Evolutionary conservation across 768 basidiomycete species (phyloP).

Genomic region (Russula griseocarnosa): DNA sequence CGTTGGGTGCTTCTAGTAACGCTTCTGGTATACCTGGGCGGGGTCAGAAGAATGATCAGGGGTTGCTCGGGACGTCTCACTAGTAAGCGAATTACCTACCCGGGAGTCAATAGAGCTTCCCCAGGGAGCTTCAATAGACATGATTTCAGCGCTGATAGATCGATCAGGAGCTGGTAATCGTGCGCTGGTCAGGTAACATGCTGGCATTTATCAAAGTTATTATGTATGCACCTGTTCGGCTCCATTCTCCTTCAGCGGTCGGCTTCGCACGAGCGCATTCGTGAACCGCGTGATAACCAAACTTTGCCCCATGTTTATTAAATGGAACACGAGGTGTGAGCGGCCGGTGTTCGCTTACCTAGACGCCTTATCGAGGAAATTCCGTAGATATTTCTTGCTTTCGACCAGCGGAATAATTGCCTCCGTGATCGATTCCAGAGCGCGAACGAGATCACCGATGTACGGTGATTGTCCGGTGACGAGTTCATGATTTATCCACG

Average conservation of each 20-base stretch:
- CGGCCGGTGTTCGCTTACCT: constrained; percentile 51
- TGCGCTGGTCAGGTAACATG: constrained; percentile 6
- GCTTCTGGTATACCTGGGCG: constrained; percentile 70
- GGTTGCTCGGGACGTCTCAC: neutral
- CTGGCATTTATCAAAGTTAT: constrained; percentile 5
- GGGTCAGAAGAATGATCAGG: constrained; percentile 19
- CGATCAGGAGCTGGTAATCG: constrained; percentile 69
- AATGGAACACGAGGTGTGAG: neutral
- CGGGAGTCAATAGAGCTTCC: constrained; percentile 52
- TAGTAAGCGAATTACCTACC: constrained; percentile 38
- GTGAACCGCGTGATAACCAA: constrained; percentile 85
- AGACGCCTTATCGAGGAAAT: constrained; percentile 89
- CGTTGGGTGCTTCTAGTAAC: constrained; percentile 76
- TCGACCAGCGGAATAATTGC: constrained; percentile 77
- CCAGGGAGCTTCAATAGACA: constrained; percentile 83
- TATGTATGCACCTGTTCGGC: constrained; percentile 85
- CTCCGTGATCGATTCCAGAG: constrained; percentile 72
- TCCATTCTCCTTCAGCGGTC: constrained; percentile 87
- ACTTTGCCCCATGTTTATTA: constrained; percentile 38
- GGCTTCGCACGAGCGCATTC: constrained; percentile 80
- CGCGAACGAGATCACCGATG: constrained; percentile 68
- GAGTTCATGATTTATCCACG: constrained; percentile 75
- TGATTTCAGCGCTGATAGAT: constrained; percentile 81
- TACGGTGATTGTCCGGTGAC: constrained; percentile 87
- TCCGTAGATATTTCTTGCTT: constrained; percentile 91